Base-by-base conservation (phyloP, 148 eudicot genomes). In the Rhododendron henanense region DNA sequence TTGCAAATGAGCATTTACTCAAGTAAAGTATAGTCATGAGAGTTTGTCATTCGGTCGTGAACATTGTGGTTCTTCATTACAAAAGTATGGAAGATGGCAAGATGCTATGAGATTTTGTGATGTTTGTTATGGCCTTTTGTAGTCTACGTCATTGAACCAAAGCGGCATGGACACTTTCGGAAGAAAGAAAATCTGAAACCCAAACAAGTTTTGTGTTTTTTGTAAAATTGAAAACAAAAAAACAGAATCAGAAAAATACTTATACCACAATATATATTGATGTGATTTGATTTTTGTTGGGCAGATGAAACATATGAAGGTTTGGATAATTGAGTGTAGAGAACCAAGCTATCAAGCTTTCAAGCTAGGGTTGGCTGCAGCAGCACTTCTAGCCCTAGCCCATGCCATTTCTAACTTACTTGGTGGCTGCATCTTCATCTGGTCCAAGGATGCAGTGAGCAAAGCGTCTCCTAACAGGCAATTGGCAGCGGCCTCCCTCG, bases 321-420 rank as follows among this genome's bases (percentile, higher is more conserved):
- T 86, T 77, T 92, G 92, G 94, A 63, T 97, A 57, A 87, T 95
- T 48, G 94, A 93, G 87, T 97, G 99, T 47, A 88, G 95, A 73
- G 93, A 95, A 45, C 98, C 99, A 47, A 97, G 98, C 87, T 85
- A 92, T 80, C 81, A 90, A 76, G 98, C 99, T 2, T 97, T 94
- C 92, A 93, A 91, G 89, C 94, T 95, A 0, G 99, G 98, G 50
- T 63, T 97, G 51, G 91, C 91, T 31, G 99, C 99, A 61, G 90
- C 91, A 45, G 86, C 93, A 21, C 85, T 97, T 8, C 74, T 97
- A 33, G 89, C 91, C n/a, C 67, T 93, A 2, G 97, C 99, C 71
- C 99, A 97, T 85, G 74, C 89, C 51, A 75, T 95, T 76, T 92
- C 93, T 23, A 94, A 87, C 85, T 87, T 94, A 78, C 91, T 95